Percentiles rank a stretch among this genome's conserved stretches.
These are phyloP conservation scores for Cyathus striatus DNA, from an alignment of 768 basidiomycete species.

Conservation along the genomic window DNA sequence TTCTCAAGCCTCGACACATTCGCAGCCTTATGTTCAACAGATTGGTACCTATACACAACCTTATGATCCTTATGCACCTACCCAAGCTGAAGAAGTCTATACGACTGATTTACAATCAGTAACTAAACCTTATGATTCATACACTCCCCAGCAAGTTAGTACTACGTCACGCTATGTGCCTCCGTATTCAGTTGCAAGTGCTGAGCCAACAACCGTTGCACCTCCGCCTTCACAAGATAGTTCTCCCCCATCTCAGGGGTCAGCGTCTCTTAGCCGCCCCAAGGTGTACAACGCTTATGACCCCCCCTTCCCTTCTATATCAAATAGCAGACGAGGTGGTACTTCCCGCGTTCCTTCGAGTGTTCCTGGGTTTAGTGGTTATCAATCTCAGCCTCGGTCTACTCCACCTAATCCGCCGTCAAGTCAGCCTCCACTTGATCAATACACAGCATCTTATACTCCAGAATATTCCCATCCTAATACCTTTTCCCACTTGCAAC, in stretches of 20 bases:
- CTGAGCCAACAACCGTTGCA: conserved; percentile 15
- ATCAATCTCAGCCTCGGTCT: conserved; percentile 2
- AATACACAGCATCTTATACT: too few relatives aligned
- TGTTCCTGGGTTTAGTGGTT: too few relatives aligned
- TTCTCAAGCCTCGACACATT: not conserved
- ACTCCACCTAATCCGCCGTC: conserved; percentile 1
- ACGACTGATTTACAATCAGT: too few relatives aligned
- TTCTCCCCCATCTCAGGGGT: too few relatives aligned
- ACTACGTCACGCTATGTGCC: not conserved
- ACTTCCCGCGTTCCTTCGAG: too few relatives aligned
- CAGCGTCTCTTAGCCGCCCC: conserved; percentile 55
- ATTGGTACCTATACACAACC: conserved; percentile 7
- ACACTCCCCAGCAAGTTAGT: not conserved
- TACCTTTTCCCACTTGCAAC: too few relatives aligned
- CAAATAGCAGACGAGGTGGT: conserved; percentile 13
- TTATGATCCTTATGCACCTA: conserved; percentile 32
- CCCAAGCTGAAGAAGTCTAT: too few relatives aligned
- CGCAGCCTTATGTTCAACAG: conserved; percentile 1
- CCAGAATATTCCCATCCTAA: too few relatives aligned
- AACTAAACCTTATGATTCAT: conserved; percentile 13
- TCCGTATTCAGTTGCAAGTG: conserved; percentile 11
- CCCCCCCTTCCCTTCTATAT: conserved; percentile 60
- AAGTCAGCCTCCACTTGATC: not conserved
- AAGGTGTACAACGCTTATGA: conserved; percentile 72
- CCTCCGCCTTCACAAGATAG: conserved; percentile 6